A percentile compares a stretch with the other conserved stretches of the same genome.
Evolutionary conservation across 768 basidiomycete species (phyloP).

Genomic region (Suillus tomentosus): DNA sequence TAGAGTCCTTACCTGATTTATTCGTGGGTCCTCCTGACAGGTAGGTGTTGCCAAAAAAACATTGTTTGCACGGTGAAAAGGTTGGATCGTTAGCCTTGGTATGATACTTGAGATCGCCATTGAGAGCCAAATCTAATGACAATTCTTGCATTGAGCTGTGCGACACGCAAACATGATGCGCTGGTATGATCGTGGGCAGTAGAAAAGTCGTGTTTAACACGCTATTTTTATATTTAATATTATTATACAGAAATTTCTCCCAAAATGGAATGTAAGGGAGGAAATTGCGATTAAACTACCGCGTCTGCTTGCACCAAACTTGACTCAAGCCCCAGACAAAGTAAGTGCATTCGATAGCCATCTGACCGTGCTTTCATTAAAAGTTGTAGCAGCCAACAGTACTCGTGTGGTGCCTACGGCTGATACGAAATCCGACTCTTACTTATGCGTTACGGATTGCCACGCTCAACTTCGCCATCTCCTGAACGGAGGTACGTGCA

Average conservation of each 20-base stretch:
- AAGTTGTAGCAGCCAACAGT: neutral
- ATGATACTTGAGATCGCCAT: too few relatives aligned
- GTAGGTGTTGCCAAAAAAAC: neutral
- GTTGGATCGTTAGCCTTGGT: too few relatives aligned
- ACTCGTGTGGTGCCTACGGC: neutral
- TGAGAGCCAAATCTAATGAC: too few relatives aligned
- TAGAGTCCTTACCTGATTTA: neutral
- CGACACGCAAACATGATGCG: neutral
- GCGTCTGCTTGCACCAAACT: neutral
- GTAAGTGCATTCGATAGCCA: neutral
- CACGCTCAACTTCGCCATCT: constrained; percentile 52
- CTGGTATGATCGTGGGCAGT: neutral
- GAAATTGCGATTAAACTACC: neutral
- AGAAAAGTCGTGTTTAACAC: neutral
- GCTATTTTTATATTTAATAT: neutral
- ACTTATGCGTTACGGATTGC: constrained; percentile 56
- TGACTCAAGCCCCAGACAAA: neutral
- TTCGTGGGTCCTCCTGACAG: neutral
- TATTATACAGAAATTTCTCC: neutral
- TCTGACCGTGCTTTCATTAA: neutral
- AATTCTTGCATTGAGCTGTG: neutral
- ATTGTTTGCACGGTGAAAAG: too few relatives aligned
- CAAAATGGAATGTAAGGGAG: neutral
- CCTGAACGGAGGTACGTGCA: constrained; percentile 42
- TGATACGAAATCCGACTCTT: neutral